A percentile compares a stretch with the other conserved stretches of the same genome.
These are phyloP conservation scores for Warburgia ugandensis DNA, from an alignment of 164 flowering plant species.

Conservation along the genomic window DNA sequence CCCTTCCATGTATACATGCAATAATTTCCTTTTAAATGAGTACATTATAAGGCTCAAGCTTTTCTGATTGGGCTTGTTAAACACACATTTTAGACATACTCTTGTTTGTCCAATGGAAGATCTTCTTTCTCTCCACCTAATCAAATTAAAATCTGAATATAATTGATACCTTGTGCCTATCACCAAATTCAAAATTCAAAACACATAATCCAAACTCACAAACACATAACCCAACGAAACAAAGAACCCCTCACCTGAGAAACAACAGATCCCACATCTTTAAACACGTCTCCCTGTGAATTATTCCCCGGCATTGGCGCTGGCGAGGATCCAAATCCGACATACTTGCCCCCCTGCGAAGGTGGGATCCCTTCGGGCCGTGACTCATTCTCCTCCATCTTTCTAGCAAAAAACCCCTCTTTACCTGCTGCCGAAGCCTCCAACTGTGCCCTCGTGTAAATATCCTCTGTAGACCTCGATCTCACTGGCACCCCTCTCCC, in stretches of 20 bases:
- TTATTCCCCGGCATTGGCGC: constrained; percentile 32
- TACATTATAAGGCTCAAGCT: no score
- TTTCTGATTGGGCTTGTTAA: no score
- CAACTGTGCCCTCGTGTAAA: constrained; percentile 53
- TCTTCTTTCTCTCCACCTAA: no score
- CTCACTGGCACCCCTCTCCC: constrained; percentile 37
- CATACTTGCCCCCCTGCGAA: constrained; percentile 92
- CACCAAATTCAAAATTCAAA: no score
- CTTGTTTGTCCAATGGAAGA: no score
- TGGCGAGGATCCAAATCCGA: constrained; percentile 87
- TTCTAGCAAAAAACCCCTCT: constrained; percentile 69
- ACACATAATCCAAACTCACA: neutral
- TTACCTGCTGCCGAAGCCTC: constrained; percentile 91
- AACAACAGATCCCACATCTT: constrained; percentile 53
- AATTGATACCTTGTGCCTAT: no score
- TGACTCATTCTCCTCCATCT: constrained; percentile 68
- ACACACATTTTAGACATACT: no score
- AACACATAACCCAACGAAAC: no score
- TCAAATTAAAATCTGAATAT: no score
- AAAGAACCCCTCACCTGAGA: constrained; percentile 69
- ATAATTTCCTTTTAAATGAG: no score
- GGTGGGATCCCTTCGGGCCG: constrained; percentile 87
- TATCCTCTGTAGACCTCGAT: constrained; percentile 74
- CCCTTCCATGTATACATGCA: no score
- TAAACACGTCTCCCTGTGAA: constrained; percentile 57